phyloP scores from a whole-genome alignment of 2,329 filamentous ascomycete genomes.

The Microdochium paspali region DNA sequence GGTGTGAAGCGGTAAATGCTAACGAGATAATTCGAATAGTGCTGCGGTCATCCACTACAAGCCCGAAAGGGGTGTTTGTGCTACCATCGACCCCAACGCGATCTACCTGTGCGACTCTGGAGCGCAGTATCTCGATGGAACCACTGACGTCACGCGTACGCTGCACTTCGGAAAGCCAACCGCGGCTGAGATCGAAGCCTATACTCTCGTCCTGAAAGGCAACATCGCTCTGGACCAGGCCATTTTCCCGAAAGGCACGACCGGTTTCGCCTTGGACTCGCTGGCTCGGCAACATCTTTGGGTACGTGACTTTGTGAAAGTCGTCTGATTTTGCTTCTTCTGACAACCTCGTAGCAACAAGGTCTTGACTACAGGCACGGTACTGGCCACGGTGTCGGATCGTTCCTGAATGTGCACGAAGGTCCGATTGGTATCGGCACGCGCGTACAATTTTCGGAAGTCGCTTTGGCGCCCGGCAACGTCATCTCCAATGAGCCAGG shows the following conservation, averaged over 20 bases:
- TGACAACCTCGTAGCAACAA: slow-evolving; percentile 37
- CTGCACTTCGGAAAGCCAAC: slow-evolving; percentile 84
- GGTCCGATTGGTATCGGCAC: slow-evolving; percentile 95
- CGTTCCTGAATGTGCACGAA: slow-evolving; percentile 93
- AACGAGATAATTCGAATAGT: slow-evolving; percentile 32
- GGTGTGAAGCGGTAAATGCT: too few species aligned
- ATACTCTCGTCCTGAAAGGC: slow-evolving; percentile 91
- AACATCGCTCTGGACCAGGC: slow-evolving; percentile 81
- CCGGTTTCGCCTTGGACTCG: slow-evolving; percentile 81
- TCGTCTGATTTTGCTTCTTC: slow-evolving; percentile 9
- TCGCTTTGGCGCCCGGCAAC: slow-evolving; percentile 81
- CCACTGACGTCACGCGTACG: slow-evolving; percentile 90
- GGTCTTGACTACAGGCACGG: slow-evolving; percentile 94
- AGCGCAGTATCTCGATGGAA: slow-evolving; percentile 92
- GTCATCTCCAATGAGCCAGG: slow-evolving; percentile 94
- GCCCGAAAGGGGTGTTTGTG: slow-evolving; percentile 73
- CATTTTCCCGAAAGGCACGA: slow-evolving; percentile 90
- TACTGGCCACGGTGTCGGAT: slow-evolving; percentile 92
- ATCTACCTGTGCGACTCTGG: slow-evolving; percentile 96
- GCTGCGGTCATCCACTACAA: slow-evolving; percentile 95
- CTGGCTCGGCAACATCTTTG: slow-evolving; percentile 87
- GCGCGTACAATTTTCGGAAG: slow-evolving; percentile 82
- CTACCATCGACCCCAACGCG: slow-evolving; percentile 71
- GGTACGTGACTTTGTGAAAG: slow-evolving; percentile 39
- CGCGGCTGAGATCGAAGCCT: slow-evolving; percentile 75